Percentiles rank a stretch among this genome's conserved stretches.
Conservation (phyloP, 495 filamentous ascomycete genomes). For the Aspergillus cavernicola region DNA sequence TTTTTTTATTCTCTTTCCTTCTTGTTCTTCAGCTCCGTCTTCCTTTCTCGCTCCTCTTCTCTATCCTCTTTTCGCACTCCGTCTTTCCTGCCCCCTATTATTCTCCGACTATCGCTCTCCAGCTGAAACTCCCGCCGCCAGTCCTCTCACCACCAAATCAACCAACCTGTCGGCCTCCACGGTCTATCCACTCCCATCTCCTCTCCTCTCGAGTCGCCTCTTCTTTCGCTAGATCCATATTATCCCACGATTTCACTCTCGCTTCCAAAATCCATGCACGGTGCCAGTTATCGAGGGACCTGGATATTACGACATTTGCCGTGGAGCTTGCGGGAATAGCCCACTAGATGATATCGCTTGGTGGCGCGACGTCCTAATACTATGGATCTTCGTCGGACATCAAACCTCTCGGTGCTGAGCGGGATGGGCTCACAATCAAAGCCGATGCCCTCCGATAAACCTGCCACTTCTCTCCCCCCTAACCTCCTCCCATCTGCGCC, state of each 20-base stretch:
- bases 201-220: not conserved
- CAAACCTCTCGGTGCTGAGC: conserved; percentile 26
- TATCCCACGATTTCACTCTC: not conserved
- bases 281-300: not conserved
- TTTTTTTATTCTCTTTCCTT: not conserved
- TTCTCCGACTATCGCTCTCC: conserved; percentile 11
- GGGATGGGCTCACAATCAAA: conserved; percentile 39
- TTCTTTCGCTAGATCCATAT: conserved; percentile 1
- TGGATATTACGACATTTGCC: conserved; percentile 13
- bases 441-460: conserved; percentile 51
- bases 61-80: not conserved
- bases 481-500: conserved; percentile 64
- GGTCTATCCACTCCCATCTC: conserved; percentile 15
- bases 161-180: conserved; percentile 7
- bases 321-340: conserved; percentile 10
- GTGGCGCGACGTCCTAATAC: conserved; percentile 16
- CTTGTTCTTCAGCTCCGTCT: not conserved
- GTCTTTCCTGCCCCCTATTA: conserved; percentile 11
- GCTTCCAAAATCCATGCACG: conserved; percentile 16
- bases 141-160: not conserved
- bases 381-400: conserved; percentile 32
- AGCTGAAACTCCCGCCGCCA: conserved; percentile 13
- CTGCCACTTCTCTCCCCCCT: conserved; percentile 49
- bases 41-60: not conserved
- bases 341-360: conserved; percentile 15